These are phyloP conservation scores for Salix suchowensis DNA, from an alignment of 345 rosid species.

Conservation along the genomic window DNA sequence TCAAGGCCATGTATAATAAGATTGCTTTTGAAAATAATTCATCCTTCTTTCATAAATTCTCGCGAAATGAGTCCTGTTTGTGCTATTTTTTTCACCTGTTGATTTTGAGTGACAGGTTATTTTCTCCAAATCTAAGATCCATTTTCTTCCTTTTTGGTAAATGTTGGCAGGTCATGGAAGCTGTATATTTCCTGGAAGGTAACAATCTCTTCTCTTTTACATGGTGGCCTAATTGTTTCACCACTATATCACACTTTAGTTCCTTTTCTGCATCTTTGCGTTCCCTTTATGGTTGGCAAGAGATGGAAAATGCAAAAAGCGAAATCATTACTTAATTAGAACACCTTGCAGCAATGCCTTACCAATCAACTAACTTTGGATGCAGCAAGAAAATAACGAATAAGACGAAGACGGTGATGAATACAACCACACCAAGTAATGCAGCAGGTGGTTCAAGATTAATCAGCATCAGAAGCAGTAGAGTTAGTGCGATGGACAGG, in stretches of 20 bases:
- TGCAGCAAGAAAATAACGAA: conserved; percentile 77
- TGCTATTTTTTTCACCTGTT: not conserved
- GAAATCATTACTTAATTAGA: not conserved
- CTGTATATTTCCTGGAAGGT: conserved; percentile 98
- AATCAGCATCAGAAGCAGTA: conserved; percentile 22
- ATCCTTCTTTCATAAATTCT: conserved; percentile 5
- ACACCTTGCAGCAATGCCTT: not conserved
- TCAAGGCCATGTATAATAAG: not conserved
- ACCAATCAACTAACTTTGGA: not conserved
- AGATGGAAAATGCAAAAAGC: not conserved
- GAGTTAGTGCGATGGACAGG: conserved; percentile 28
- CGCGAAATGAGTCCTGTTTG: conserved; percentile 10
- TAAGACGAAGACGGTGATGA: conserved; percentile 49
- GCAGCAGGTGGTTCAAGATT: conserved; percentile 35
- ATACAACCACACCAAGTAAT: conserved; percentile 47
- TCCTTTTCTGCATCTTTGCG: not conserved
- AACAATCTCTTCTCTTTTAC: conserved; percentile 13
- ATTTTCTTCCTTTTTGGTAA: conserved; percentile 14
- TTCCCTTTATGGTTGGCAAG: not conserved
- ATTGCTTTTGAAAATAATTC: conserved; percentile 9
- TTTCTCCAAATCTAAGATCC: conserved; percentile 4
- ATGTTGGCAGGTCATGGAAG: conserved; percentile 75
- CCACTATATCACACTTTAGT: not conserved
- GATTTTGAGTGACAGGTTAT: too few relatives aligned
- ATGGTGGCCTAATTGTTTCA: not conserved